A percentile compares a stretch with the other conserved stretches of the same genome.
Evolutionary conservation across 257 asterid genomes (phyloP).

Genomic region (Solanum sejunctum): DNA sequence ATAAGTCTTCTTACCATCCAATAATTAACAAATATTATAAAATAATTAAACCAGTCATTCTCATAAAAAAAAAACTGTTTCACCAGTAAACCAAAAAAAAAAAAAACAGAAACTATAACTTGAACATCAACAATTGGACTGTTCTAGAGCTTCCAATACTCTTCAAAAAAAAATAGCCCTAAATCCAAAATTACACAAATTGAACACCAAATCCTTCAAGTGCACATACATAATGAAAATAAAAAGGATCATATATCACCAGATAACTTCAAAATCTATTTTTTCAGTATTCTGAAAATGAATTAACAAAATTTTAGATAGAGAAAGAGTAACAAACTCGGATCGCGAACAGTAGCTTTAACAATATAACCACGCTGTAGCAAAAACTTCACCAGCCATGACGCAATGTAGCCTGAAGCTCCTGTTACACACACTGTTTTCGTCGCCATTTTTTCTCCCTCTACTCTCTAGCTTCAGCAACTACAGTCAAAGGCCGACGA

Average conservation of each 20-base stretch:
- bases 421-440: conserved; percentile 55
- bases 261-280: background rate
- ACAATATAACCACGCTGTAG: conserved; percentile 53
- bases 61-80: background rate
- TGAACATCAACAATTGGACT: background rate
- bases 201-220: background rate
- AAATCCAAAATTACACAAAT: background rate
- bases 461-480: background rate
- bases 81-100: background rate
- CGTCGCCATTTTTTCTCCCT: background rate
- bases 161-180: background rate
- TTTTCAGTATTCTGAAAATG: background rate
- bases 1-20: background rate
- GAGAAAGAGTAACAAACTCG: conserved; percentile 3
- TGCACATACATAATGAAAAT: background rate
- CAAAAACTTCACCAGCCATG: conserved; percentile 52
- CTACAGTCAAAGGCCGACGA: background rate
- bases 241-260: background rate
- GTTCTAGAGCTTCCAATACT: background rate
- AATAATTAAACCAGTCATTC: background rate
- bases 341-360: conserved; percentile 48
- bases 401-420: conserved; percentile 56
- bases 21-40: background rate
- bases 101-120: background rate
- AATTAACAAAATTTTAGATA: background rate